Conservation (phyloP, 768 basidiomycete genomes). For the Mycena venus region DNA sequence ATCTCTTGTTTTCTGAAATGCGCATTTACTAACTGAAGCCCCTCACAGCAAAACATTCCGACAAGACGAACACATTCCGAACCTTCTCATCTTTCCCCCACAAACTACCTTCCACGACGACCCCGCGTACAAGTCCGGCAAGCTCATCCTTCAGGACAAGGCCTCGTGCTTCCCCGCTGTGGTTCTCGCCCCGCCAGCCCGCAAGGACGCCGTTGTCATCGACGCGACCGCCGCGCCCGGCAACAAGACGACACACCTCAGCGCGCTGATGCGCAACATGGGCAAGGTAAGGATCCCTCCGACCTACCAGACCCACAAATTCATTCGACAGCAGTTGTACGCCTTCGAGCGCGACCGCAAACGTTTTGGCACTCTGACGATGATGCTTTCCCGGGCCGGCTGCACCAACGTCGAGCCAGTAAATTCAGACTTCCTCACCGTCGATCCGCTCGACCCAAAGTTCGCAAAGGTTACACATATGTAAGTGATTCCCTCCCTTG, state of each 20-base stretch:
- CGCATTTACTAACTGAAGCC: neutral
- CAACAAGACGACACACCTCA: constrained; percentile 96
- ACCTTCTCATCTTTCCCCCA: constrained; percentile 85
- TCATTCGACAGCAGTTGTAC: constrained; percentile 74
- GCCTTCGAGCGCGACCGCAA: constrained; percentile 92
- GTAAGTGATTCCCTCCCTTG: constrained; percentile 59
- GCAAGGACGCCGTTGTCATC: constrained; percentile 72
- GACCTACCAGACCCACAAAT: neutral
- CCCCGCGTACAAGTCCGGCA: constrained; percentile 79
- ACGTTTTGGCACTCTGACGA: constrained; percentile 85
- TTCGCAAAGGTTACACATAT: constrained; percentile 86
- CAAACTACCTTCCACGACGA: constrained; percentile 77
- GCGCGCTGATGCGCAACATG: constrained; percentile 86
- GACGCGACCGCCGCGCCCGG: constrained; percentile 98
- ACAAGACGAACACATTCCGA: constrained; percentile 84
- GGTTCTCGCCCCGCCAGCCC: constrained; percentile 81
- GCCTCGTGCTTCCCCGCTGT: constrained; percentile 97
- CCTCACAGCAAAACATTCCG: constrained; percentile 70
- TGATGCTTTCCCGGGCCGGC: constrained; percentile 87
- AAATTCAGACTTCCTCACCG: constrained; percentile 86
- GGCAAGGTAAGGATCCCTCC: constrained; percentile 71
- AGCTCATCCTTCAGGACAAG: constrained; percentile 95
- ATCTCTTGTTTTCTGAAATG: constrained; percentile 19
- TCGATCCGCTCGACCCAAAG: constrained; percentile 75
- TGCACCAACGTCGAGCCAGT: constrained; percentile 85